Percentiles rank a stretch among this genome's conserved stretches.
These are phyloP conservation scores for Kitagawia praeruptora DNA, from an alignment of 129 eudicot genomes.

Conservation along the genomic window DNA sequence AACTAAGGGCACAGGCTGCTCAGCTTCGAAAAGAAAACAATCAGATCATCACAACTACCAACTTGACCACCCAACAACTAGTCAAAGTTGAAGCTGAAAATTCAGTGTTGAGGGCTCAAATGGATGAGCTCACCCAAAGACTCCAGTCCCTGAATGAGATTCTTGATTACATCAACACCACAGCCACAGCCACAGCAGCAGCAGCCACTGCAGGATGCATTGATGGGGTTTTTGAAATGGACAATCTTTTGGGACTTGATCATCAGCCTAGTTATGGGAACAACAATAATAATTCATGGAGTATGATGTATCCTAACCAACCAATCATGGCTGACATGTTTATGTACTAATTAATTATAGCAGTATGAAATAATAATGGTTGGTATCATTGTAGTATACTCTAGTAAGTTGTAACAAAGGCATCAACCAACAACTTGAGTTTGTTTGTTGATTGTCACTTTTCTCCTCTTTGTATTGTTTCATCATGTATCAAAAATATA, in stretches of 20 bases:
- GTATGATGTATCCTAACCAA: slow-evolving; percentile 51
- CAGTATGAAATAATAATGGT: neutral
- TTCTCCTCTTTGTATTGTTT: neutral
- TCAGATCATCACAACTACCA: slow-evolving; percentile 43
- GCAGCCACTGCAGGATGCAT: neutral
- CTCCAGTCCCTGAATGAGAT: slow-evolving; percentile 67
- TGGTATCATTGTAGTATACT: neutral
- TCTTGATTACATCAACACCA: slow-evolving; percentile 36
- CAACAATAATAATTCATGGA: slow-evolving; percentile 47
- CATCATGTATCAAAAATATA: neutral
- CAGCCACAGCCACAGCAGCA: slow-evolving; percentile 4
- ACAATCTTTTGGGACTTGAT: neutral
- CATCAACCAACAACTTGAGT: neutral
- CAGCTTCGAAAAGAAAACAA: slow-evolving; percentile 55
- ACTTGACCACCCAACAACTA: slow-evolving; percentile 45
- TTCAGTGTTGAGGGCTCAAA: slow-evolving; percentile 76
- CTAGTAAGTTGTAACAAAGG: neutral
- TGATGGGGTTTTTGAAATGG: slow-evolving; percentile 27
- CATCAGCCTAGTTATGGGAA: slow-evolving; percentile 8
- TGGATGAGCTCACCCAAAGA: slow-evolving; percentile 65
- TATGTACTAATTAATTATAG: slow-evolving; percentile 34
- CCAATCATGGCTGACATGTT: slow-evolving; percentile 82
- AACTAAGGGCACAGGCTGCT: slow-evolving; percentile 47
- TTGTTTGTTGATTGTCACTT: slow-evolving; percentile 2
- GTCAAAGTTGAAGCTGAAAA: slow-evolving; percentile 68